Conservation (phyloP, 805 yeast species). For the Metschnikowia continentalis region DNA sequence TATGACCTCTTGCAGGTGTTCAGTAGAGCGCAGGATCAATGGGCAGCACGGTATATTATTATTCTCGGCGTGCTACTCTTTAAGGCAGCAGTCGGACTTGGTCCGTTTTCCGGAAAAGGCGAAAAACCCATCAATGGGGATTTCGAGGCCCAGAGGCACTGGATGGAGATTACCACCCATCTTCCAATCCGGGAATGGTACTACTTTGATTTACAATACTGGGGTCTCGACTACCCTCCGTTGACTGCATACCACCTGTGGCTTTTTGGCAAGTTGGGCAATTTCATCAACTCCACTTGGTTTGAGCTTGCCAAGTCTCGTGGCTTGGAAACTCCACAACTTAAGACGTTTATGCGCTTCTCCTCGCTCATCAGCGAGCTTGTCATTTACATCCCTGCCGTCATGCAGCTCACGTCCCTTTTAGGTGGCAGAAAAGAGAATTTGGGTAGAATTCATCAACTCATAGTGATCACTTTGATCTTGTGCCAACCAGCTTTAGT, state of each 20-base stretch:
- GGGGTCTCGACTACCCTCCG: constrained; percentile 98
- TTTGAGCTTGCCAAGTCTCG: constrained; percentile 69
- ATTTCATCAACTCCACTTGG: constrained; percentile 63
- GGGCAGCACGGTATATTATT: constrained; percentile 81
- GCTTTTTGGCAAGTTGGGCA: constrained; percentile 70
- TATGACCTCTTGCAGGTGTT: constrained; percentile 77
- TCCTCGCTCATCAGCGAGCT: constrained; percentile 76
- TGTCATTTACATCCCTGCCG: constrained; percentile 73
- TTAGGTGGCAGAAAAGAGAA: constrained; percentile 52
- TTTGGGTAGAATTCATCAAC: constrained; percentile 67
- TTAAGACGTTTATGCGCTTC: constrained; percentile 82
- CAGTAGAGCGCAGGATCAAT: constrained; percentile 77
- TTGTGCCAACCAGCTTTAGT: constrained; percentile 78
- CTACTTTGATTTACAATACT: constrained; percentile 79
- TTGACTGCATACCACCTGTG: constrained; percentile 91
- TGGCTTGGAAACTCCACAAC: constrained; percentile 61
- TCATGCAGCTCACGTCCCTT: constrained; percentile 65
- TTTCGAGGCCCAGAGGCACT: constrained; percentile 96
- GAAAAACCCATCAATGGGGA: constrained; percentile 87
- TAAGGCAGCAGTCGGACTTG: constrained; percentile 83
- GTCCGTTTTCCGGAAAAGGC: constrained; percentile 73
- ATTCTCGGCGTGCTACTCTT: constrained; percentile 69
- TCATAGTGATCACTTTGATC: constrained; percentile 72
- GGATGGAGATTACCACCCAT: constrained; percentile 88
- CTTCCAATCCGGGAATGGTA: constrained; percentile 81